Base-by-base conservation (phyloP, 139 green algal genomes). In the Closterium sp. region DNA sequence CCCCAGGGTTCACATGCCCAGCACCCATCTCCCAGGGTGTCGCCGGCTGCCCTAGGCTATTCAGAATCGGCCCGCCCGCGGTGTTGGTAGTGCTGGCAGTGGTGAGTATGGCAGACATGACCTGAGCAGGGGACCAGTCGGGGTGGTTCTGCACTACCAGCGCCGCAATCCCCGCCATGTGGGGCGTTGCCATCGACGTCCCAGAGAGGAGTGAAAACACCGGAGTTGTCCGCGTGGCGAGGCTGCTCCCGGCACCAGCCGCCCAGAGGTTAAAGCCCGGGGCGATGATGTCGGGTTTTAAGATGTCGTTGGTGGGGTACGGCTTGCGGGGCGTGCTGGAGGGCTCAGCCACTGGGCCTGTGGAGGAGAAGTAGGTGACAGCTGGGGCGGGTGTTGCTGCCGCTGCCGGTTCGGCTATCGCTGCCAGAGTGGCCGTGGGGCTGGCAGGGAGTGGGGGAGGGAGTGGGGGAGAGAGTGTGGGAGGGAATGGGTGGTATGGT, bases 81-180 rank as follows among this genome's bases (percentile, higher is more conserved):
- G 55, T 76, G 55, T 76, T 76, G 16, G 16, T 76, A 2, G 55
- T 76, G 55, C 55, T 76, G 55, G 55, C 89, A 33, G 89, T 89
- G 30, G 89, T 91, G 25, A 89, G 31, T 21, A 91, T 89, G 28
- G 89, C 89, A 30, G 89, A 91, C 33, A 84, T 85, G 31, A 91
- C 28, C 36, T 33, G n/a, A 6, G 81, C 89, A 19, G 89, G 89
- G 23, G 66, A 76, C 89, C 89, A 91, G 9, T 89, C 76, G 0
- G 89, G 89, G 31, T 91, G 89, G 25, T 55, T 21, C 36, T 32
- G 34, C 19, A 89, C 89, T 30, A 91, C 28, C 89, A 91, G 69
- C 33, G 38, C 89, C 2, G 38, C 31, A 28, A 87, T 43, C 25
- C 89, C 89, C 30, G 89, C 34, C 66, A 91, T 69, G 89, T 91